phyloP scores from a whole-genome alignment of 2,329 filamentous ascomycete genomes.

The Podosphaera aphanis region DNA sequence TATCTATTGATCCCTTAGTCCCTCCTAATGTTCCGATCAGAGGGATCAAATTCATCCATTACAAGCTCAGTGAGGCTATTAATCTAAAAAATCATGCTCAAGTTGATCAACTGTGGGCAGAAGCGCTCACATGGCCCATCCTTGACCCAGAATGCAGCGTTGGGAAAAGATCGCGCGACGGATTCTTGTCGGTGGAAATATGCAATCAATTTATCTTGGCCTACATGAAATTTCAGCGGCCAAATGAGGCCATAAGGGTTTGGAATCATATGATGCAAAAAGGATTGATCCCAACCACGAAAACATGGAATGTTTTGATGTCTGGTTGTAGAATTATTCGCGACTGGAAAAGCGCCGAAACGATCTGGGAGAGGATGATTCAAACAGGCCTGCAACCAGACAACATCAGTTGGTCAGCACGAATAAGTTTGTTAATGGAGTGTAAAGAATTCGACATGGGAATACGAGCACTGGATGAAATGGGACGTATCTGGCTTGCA shows the following conservation, averaged over 20 bases:
- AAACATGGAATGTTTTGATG: conserved; percentile 52
- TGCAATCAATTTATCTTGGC: conserved; percentile 24
- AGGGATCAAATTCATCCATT: neutral
- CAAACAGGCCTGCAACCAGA: conserved; percentile 36
- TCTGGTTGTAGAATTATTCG: conserved; percentile 39
- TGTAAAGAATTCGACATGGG: conserved; percentile 28
- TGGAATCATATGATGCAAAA: conserved; percentile 32
- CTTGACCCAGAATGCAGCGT: neutral
- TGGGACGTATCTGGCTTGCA: conserved; percentile 34
- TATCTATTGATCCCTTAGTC: neutral
- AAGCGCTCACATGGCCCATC: conserved; percentile 9
- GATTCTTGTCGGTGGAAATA: conserved; percentile 11
- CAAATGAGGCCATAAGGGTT: conserved; percentile 24
- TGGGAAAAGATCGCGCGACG: neutral
- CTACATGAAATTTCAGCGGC: conserved; percentile 22
- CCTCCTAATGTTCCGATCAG: neutral
- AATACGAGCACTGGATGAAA: conserved; percentile 40
- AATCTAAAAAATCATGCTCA: conserved; percentile 6
- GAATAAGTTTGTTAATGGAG: conserved; percentile 41
- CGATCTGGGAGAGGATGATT: conserved; percentile 43
- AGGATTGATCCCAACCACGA: conserved; percentile 33
- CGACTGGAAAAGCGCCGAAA: conserved; percentile 35
- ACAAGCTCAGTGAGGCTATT: conserved; percentile 9
- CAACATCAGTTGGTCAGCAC: conserved; percentile 41
- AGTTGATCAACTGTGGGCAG: conserved; percentile 11